phyloP scores from a whole-genome alignment of 345 rosid species.

The Jatropha curcas region DNA sequence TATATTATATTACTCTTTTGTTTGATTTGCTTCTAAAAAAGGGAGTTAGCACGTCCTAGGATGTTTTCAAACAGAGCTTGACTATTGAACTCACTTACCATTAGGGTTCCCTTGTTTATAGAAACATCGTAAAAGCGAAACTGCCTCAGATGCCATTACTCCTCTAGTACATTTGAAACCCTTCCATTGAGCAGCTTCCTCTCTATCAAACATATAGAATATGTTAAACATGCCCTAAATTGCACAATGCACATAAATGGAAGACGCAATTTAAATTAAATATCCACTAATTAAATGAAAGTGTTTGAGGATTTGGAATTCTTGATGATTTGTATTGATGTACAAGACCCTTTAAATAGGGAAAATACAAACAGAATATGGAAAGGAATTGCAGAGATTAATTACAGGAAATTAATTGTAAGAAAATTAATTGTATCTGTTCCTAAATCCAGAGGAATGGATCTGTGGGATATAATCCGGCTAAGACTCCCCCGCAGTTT shows the following conservation, averaged over 20 bases:
- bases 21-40: too few species aligned
- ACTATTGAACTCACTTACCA: constrained; percentile 40
- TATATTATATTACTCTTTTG: too few species aligned
- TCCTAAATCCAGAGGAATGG: too few species aligned
- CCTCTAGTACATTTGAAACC: constrained; percentile 63
- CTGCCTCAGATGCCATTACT: constrained; percentile 72
- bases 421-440: too few species aligned
- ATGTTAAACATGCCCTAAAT: background rate
- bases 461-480: too few species aligned
- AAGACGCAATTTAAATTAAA: background rate
- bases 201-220: constrained; percentile 21
- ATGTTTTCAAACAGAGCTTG: background rate
- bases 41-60: background rate
- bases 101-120: constrained; percentile 91
- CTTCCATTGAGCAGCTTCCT: constrained; percentile 34
- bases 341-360: too few species aligned
- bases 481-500: too few species aligned
- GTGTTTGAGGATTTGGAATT: too few species aligned
- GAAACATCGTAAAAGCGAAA: constrained; percentile 64
- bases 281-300: background rate
- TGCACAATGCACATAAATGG: constrained; percentile 3
- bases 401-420: too few species aligned
- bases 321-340: too few species aligned
- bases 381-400: too few species aligned
- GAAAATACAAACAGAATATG: too few species aligned